Evolutionary conservation across 1,284 basidiomycete species (phyloP).

Genomic region (Cutaneotrichosporon mucoides): DNA sequence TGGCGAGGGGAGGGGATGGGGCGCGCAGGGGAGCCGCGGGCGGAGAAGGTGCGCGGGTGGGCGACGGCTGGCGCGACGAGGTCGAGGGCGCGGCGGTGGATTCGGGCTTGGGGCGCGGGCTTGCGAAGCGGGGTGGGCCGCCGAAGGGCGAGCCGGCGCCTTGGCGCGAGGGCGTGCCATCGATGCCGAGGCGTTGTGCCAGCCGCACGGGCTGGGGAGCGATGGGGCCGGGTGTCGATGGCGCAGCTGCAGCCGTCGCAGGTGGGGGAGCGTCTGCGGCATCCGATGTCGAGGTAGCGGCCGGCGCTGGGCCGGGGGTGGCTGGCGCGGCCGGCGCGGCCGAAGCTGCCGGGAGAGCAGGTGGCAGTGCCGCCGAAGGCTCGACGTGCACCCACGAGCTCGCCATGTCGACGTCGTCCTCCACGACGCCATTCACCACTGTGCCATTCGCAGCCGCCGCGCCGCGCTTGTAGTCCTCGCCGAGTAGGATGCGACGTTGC

Average conservation of each 20-base stretch:
- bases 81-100: constrained; percentile 16
- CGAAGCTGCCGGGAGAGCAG: background rate
- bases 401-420: constrained; percentile 26
- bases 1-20: background rate
- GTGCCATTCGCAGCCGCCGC: constrained; percentile 13
- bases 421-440: background rate
- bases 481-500: constrained; percentile 46
- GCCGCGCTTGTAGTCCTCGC: constrained; percentile 7
- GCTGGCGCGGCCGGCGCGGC: constrained; percentile 3
- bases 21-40: background rate
- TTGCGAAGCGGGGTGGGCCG: constrained; percentile 40
- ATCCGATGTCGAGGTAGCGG: too few species aligned
- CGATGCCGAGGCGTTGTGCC: constrained; percentile 11
- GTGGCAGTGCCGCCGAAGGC: background rate
- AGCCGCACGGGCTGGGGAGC: constrained; percentile 20
- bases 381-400: constrained; percentile 13
- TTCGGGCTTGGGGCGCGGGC: constrained; percentile 8
- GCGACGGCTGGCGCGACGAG: background rate
- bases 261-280: background rate
- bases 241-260: constrained; percentile 3
- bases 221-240: constrained; percentile 4
- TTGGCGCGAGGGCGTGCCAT: constrained; percentile 13
- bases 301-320: background rate
- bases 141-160: constrained; percentile 31
- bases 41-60: background rate